phyloP scores from a whole-genome alignment of 805 yeast genomes.

The Starmerella bombi region DNA sequence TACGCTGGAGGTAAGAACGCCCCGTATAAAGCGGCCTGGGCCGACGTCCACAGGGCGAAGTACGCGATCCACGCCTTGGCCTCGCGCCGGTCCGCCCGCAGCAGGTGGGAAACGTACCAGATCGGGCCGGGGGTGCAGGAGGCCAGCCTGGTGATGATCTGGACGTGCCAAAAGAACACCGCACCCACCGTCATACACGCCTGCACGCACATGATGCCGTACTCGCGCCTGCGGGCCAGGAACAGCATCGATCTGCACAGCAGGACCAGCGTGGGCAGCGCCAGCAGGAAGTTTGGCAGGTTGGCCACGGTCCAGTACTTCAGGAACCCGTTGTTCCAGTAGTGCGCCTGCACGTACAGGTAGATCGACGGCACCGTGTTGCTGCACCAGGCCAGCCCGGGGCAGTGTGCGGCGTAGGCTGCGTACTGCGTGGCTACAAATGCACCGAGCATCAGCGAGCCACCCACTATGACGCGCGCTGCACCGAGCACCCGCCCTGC shows the following conservation, averaged over 20 bases:
- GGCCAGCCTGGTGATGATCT: conserved; percentile 67
- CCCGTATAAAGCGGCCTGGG: conserved; percentile 62
- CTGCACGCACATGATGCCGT: conserved; percentile 25
- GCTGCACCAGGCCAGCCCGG: conserved; percentile 67
- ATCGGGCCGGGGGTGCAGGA: conserved; percentile 63
- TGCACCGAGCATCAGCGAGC: conserved; percentile 38
- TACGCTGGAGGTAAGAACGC: conserved; percentile 92
- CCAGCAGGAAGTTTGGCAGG: conserved; percentile 69
- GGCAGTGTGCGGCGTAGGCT: conserved; percentile 54
- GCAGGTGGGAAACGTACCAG: conserved; percentile 50
- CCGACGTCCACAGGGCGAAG: conserved; percentile 47
- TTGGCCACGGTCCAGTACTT: conserved; percentile 73
- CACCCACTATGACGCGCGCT: conserved; percentile 37
- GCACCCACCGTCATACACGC: conserved; percentile 37
- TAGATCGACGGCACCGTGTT: conserved; percentile 45
- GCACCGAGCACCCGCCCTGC: not conserved
- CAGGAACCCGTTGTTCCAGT: conserved; percentile 79
- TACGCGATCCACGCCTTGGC: conserved; percentile 33
- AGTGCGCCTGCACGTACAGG: conserved; percentile 56
- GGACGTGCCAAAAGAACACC: conserved; percentile 62
- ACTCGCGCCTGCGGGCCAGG: conserved; percentile 21
- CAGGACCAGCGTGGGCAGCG: conserved; percentile 49
- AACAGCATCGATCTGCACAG: conserved; percentile 31
- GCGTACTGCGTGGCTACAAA: conserved; percentile 37
- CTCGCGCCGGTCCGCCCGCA: conserved; percentile 17